These are phyloP conservation scores for Fraxinus americana DNA, from an alignment of 257 asterid species.

Conservation along the genomic window DNA sequence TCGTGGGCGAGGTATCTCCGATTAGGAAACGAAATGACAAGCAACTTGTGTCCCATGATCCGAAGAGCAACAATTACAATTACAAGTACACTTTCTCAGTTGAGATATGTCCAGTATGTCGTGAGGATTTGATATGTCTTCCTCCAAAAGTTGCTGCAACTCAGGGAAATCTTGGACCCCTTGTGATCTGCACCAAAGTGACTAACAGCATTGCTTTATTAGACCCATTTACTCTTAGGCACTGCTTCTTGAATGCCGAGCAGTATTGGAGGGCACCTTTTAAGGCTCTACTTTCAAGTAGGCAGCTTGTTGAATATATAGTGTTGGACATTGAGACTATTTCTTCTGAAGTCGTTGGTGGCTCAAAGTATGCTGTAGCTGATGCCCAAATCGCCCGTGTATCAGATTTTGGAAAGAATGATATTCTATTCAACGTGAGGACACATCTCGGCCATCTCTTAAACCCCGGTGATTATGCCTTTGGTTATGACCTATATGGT, in stretches of 20 bases:
- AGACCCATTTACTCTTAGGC: conserved; percentile 26
- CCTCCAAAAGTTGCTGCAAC: conserved; percentile 27
- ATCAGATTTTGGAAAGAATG: conserved; percentile 28
- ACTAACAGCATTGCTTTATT: conserved; percentile 26
- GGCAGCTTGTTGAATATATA: conserved; percentile 29
- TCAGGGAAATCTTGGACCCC: conserved; percentile 29
- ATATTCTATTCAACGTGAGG: conserved; percentile 16
- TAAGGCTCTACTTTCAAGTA: conserved; percentile 30
- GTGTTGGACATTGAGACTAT: conserved; percentile 18
- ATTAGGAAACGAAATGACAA: conserved; percentile 24
- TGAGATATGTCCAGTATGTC: conserved; percentile 29
- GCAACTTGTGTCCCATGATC: conserved; percentile 30
- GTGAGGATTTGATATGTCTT: conserved; percentile 33
- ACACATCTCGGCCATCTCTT: conserved; percentile 31
- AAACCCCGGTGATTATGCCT: conserved; percentile 33
- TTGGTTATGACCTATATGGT: conserved; percentile 30
- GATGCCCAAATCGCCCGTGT: conserved; percentile 31
- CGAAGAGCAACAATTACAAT: conserved; percentile 22
- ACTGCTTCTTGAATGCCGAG: conserved; percentile 29
- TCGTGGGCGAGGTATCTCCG: conserved; percentile 11
- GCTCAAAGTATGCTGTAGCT: conserved; percentile 26
- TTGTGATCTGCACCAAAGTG: conserved; percentile 24
- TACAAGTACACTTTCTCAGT: conserved; percentile 30
- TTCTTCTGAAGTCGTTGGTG: conserved; percentile 26
- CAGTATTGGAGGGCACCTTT: conserved; percentile 29